Conservation (phyloP, 1,284 basidiomycete species). For the Tilletia caries region DNA sequence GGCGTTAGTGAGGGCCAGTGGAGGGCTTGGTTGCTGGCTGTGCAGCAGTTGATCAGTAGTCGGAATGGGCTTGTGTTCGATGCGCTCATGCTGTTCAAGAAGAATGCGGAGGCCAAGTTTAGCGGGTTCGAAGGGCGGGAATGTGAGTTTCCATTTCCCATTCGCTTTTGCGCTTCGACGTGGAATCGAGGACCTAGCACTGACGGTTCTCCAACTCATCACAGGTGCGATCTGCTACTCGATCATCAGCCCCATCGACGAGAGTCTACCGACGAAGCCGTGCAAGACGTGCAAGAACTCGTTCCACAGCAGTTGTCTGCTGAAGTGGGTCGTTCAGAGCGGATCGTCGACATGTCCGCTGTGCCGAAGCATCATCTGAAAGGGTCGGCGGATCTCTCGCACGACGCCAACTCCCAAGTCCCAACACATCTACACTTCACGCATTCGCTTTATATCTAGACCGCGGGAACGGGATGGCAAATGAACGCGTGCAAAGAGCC, state of each 20-base stretch:
- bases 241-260: constrained; percentile 85
- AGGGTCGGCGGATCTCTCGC: no score
- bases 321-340: constrained; percentile 79
- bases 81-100: constrained; percentile 87
- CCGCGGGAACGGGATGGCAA: no score
- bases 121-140: constrained; percentile 46
- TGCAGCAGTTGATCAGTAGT: constrained; percentile 80
- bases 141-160: constrained; percentile 53
- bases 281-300: constrained; percentile 91
- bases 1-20: constrained; percentile 87
- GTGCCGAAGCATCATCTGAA: constrained; percentile 65
- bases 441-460: no score
- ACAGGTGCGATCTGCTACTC: constrained; percentile 59
- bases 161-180: constrained; percentile 49
- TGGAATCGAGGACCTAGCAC: no score
- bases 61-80: constrained; percentile 89
- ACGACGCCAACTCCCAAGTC: no score
- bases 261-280: constrained; percentile 78
- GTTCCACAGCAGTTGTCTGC: constrained; percentile 66
- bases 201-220: no score
- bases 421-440: no score
- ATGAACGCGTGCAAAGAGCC: no score
- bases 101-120: constrained; percentile 69
- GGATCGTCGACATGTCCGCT: constrained; percentile 87
- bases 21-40: constrained; percentile 88